Conservation (phyloP, 164 flowering plant species). For the Annona cherimola region DNA sequence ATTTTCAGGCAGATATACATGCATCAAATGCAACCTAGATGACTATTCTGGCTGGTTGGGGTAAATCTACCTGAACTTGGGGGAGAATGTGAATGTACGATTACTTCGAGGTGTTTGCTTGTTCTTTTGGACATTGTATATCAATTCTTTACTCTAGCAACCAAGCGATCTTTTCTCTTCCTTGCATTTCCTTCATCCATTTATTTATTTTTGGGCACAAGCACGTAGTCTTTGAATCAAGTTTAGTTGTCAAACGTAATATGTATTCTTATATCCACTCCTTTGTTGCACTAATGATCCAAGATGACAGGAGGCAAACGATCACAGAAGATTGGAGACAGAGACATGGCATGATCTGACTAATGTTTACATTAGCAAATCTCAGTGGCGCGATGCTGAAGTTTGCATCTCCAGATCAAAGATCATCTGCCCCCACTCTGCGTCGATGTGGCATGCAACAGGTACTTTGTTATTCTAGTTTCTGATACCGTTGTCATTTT, state of each 20-base stretch:
- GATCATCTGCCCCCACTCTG: slow-evolving; percentile 59
- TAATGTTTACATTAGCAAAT: slow-evolving; percentile 62
- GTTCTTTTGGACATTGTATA: no score
- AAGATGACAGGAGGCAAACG: slow-evolving; percentile 35
- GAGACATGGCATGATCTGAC: slow-evolving; percentile 97
- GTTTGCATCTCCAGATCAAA: slow-evolving; percentile 68
- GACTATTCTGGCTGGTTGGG: background rate
- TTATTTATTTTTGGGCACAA: no score
- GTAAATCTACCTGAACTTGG: no score
- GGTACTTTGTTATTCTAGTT: slow-evolving; percentile 42
- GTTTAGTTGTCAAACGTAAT: background rate
- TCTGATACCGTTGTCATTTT: background rate
- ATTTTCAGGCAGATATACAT: background rate
- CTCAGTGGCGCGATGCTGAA: slow-evolving; percentile 90
- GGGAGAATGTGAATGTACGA: no score
- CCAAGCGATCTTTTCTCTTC: no score
- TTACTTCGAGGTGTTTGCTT: no score
- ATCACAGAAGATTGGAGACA: slow-evolving; percentile 55
- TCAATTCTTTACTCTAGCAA: no score
- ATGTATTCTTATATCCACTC: background rate
- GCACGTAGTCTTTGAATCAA: background rate
- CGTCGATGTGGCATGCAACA: slow-evolving; percentile 65
- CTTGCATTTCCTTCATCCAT: no score
- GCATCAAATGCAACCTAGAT: background rate
- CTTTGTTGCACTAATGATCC: background rate